A percentile compares a stretch with the other conserved stretches of the same genome.
Conservation (phyloP, 148 eudicot species). For the Silene conica region DNA sequence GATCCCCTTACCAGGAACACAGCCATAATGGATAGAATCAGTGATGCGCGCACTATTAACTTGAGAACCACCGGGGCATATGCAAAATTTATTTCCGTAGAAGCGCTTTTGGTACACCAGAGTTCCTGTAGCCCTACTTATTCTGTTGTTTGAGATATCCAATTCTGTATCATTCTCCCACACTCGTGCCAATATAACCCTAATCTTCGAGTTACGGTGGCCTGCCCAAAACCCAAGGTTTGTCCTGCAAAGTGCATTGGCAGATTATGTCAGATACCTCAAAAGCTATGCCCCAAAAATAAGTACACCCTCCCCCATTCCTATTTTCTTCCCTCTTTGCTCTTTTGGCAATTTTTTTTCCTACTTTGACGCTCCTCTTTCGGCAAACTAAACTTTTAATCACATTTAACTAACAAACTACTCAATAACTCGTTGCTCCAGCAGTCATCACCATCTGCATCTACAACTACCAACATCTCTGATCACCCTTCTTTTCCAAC, state of each 20-base stretch:
- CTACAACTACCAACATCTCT: no score
- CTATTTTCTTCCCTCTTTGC: no score
- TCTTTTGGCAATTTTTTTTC: no score
- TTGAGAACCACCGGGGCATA: conserved; percentile 86
- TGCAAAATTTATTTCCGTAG: conserved; percentile 65
- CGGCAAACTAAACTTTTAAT: no score
- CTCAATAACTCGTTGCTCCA: no score
- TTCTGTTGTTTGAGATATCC: conserved; percentile 69
- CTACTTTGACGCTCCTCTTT: no score
- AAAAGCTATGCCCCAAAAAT: no score
- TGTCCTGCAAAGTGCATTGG: conserved; percentile 44
- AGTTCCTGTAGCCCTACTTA: conserved; percentile 66
- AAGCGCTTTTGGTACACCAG: conserved; percentile 64
- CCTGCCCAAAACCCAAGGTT: conserved; percentile 83
- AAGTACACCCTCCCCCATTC: no score
- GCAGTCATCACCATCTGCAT: no score
- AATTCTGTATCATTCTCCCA: conserved; percentile 88
- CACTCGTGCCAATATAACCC: conserved; percentile 60
- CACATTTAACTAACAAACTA: no score
- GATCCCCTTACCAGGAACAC: conserved; percentile 64
- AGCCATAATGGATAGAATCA: conserved; percentile 81
- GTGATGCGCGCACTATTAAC: conserved; percentile 83
- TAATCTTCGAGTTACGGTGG: conserved; percentile 67
- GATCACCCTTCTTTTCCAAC: no score
- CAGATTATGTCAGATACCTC: no score